These are phyloP conservation scores for Tetraselmis striata DNA, from an alignment of 139 green algal species.

Conservation along the genomic window DNA sequence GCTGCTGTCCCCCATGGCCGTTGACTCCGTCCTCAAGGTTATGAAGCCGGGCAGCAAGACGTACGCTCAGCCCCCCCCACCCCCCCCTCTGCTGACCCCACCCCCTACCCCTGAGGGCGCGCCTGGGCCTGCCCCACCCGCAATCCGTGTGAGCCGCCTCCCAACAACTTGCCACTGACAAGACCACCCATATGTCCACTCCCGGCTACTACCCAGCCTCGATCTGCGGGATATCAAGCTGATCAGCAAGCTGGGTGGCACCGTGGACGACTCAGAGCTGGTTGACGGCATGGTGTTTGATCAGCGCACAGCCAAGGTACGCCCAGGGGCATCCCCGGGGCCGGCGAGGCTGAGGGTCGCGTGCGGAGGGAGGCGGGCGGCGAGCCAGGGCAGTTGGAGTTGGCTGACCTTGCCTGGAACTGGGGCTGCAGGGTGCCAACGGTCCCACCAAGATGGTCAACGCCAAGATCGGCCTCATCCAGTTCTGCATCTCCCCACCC, in stretches of 20 bases:
- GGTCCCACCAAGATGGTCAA: constrained; percentile 88
- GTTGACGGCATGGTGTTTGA: constrained; percentile 95
- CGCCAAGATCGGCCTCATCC: constrained; percentile 92
- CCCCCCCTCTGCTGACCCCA: background rate
- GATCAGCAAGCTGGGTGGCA: constrained; percentile 88
- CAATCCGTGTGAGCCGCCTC: background rate
- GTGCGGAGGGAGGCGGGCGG: too few species aligned
- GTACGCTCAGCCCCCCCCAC: too few species aligned
- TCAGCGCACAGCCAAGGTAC: too few species aligned
- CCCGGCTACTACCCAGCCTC: constrained; percentile 52
- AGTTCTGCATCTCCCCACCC: constrained; percentile 92
- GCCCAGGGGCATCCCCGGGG: too few species aligned
- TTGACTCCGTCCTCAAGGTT: constrained; percentile 86
- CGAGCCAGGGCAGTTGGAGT: too few species aligned
- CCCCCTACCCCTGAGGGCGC: background rate
- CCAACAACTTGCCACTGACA: background rate
- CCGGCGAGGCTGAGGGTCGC: too few species aligned
- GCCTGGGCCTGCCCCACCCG: background rate
- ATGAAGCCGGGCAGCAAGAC: too few species aligned
- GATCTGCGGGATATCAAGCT: constrained; percentile 93
- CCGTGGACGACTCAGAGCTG: constrained; percentile 92
- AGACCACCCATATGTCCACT: background rate
- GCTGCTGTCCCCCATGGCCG: constrained; percentile 93
- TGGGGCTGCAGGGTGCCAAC: constrained; percentile 73
- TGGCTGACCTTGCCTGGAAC: too few species aligned